A percentile compares a stretch with the other conserved stretches of the same genome.
These are phyloP conservation scores for Naganishia randhawae DNA, from an alignment of 768 basidiomycete genomes.

Conservation along the genomic window DNA sequence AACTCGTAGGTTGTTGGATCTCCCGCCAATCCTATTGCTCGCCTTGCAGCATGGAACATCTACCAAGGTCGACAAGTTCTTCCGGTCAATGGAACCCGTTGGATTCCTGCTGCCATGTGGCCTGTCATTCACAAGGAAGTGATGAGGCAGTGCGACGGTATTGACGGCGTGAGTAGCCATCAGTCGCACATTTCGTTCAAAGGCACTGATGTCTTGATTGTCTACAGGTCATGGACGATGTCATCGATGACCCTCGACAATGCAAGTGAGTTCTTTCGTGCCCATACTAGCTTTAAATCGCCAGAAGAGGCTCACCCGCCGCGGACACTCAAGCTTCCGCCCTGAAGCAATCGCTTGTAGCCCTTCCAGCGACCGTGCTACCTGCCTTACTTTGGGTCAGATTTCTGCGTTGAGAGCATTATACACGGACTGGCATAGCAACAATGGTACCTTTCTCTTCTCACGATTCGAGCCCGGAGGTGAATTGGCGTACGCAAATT, in stretches of 20 bases:
- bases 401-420: conserved; percentile 43
- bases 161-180: conserved; percentile 39
- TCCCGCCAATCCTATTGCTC: conserved; percentile 44
- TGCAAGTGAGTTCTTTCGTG: conserved; percentile 32
- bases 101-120: conserved; percentile 44
- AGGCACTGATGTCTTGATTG: not conserved
- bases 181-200: not conserved
- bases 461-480: conserved; percentile 22
- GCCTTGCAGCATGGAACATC: conserved; percentile 35
- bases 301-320: too few relatives aligned
- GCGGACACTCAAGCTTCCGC: conserved; percentile 37
- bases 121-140: conserved; percentile 46
- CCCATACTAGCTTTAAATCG: too few relatives aligned
- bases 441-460: conserved; percentile 3
- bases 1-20: conserved; percentile 41
- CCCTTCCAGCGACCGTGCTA: conserved; percentile 10
- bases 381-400: conserved; percentile 43
- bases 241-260: conserved; percentile 43
- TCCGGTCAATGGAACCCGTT: conserved; percentile 33
- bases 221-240: conserved; percentile 38
- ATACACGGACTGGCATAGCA: conserved; percentile 33
- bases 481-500: conserved; percentile 21
- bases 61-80: conserved; percentile 28
- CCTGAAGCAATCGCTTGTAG: conserved; percentile 45
- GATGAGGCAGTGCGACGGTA: conserved; percentile 47